Percentiles rank a stretch among this genome's conserved stretches.
Evolutionary conservation across 148 eudicot species (phyloP).

Genomic region (Nepenthes mirabilis): DNA sequence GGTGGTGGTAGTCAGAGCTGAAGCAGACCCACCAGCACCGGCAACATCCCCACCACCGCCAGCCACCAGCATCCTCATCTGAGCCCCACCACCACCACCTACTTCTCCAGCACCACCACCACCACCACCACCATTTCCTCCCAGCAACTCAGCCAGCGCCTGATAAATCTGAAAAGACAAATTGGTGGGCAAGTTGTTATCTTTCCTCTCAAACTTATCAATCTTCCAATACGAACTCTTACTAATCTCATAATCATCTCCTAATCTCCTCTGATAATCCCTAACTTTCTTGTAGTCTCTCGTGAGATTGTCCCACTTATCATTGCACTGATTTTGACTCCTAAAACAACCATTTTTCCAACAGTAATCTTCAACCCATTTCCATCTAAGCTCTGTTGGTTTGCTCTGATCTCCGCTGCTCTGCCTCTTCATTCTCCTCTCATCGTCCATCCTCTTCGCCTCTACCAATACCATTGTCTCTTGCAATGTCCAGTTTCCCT

Average conservation of each 20-base stretch:
- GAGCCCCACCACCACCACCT: conserved; percentile 7
- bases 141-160: conserved; percentile 65
- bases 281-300: conserved; percentile 83
- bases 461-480: conserved; percentile 76
- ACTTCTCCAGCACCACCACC: conserved; percentile 2
- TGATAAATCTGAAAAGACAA: conserved; percentile 66
- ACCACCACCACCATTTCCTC: conserved; percentile 13
- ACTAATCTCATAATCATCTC: background rate
- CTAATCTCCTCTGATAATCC: conserved; percentile 8
- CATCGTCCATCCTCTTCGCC: conserved; percentile 82
- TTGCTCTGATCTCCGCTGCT: background rate
- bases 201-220: conserved; percentile 64
- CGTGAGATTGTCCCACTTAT: conserved; percentile 95
- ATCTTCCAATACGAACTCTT: conserved; percentile 50
- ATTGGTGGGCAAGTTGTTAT: conserved; percentile 62
- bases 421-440: conserved; percentile 18
- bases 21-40: background rate
- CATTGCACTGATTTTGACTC: conserved; percentile 91
- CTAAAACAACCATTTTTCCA: conserved; percentile 72
- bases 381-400: conserved; percentile 71
- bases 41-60: background rate
- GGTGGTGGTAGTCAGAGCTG: too few species aligned
- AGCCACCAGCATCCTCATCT: background rate
- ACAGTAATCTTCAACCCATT: conserved; percentile 80
- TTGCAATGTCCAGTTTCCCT: conserved; percentile 84